Conservation (phyloP, 2,329 filamentous ascomycete genomes). For the Alternaria consortialis region DNA sequence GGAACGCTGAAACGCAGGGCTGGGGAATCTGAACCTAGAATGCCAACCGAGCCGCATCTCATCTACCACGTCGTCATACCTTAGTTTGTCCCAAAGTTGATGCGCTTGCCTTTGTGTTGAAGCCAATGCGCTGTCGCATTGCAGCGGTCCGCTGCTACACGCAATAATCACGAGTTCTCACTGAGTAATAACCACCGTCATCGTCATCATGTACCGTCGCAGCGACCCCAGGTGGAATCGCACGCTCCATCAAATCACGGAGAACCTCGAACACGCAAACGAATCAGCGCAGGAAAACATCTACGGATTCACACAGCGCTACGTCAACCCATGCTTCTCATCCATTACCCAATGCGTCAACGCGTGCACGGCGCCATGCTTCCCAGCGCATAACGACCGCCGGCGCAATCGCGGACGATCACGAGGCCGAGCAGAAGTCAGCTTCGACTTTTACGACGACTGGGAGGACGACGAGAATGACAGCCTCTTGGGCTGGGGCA, state of each 20-base stretch:
- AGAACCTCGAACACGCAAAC: conserved; percentile 89
- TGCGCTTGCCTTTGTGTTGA: conserved; percentile 10
- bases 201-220: conserved; percentile 67
- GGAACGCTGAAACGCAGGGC: conserved; percentile 8
- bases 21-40: conserved; percentile 6
- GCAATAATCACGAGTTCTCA: conserved; percentile 17
- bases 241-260: conserved; percentile 90
- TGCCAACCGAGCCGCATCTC: conserved; percentile 17
- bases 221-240: conserved; percentile 88
- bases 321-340: conserved; percentile 80
- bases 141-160: conserved; percentile 31
- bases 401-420: conserved; percentile 70
- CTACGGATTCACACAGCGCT: conserved; percentile 87
- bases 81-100: conserved; percentile 5
- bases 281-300: conserved; percentile 91
- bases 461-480: conserved; percentile 78
- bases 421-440: conserved; percentile 76
- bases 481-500: conserved; percentile 76
- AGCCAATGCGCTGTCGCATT: conserved; percentile 38
- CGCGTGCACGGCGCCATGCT: conserved; percentile 73
- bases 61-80: conserved; percentile 17
- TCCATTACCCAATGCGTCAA: conserved; percentile 73
- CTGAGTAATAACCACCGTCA: conserved; percentile 10
- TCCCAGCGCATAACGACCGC: conserved; percentile 78
- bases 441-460: conserved; percentile 97